A percentile compares a stretch with the other conserved stretches of the same genome.
These are phyloP conservation scores for Mrakia frigida DNA, from an alignment of 768 basidiomycete genomes.

Conservation along the genomic window DNA sequence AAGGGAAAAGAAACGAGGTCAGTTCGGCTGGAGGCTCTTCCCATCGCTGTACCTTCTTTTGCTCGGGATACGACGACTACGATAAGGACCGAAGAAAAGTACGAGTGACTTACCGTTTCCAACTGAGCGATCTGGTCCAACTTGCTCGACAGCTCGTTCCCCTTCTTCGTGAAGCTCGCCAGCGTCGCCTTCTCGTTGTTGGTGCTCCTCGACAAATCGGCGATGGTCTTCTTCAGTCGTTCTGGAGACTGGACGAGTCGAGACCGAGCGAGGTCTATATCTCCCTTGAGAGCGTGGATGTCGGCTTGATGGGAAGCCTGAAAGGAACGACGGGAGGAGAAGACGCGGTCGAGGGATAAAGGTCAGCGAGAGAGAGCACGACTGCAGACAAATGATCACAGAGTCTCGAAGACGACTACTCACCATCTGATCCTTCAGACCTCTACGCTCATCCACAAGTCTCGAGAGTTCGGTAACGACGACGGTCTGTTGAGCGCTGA, in stretches of 20 bases:
- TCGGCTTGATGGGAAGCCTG: constrained; percentile 48
- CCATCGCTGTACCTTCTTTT: neutral
- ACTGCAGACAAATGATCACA: no score
- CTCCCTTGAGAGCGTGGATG: constrained; percentile 49
- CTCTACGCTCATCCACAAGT: neutral
- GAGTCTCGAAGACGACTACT: constrained; percentile 29
- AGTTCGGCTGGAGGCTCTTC: neutral
- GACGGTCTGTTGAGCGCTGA: constrained; percentile 65
- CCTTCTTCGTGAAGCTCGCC: constrained; percentile 63
- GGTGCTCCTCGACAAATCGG: constrained; percentile 63
- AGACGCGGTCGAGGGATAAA: neutral
- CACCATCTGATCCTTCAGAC: constrained; percentile 55
- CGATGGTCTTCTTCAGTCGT: constrained; percentile 74
- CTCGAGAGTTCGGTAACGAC: constrained; percentile 44
- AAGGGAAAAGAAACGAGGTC: neutral
- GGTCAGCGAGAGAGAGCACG: neutral
- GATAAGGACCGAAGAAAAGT: neutral
- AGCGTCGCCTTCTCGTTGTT: constrained; percentile 66
- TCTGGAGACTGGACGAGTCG: constrained; percentile 90
- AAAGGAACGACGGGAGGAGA: neutral
- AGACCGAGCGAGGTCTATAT: constrained; percentile 59
- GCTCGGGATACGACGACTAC: neutral
- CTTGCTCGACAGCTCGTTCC: constrained; percentile 70
- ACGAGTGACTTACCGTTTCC: constrained; percentile 57
- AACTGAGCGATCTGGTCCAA: constrained; percentile 64